Percentiles rank a stretch among this genome's conserved stretches.
These are phyloP conservation scores for Hysterangium stoloniferum DNA, from an alignment of 768 basidiomycete species.

Conservation along the genomic window DNA sequence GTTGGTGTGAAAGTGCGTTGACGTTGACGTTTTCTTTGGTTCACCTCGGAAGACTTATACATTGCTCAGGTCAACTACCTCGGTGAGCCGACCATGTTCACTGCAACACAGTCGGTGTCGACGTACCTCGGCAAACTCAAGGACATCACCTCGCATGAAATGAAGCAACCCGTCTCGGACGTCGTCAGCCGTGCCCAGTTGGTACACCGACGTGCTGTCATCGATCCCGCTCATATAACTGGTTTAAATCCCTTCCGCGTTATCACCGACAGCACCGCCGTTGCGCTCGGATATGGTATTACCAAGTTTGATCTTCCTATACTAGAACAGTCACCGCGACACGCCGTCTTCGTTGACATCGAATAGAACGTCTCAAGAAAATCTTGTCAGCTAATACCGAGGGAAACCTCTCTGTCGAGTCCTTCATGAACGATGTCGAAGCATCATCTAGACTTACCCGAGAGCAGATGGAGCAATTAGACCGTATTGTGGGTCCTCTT, in stretches of 20 bases:
- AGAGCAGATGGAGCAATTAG: slow-evolving; percentile 75
- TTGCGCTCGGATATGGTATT: slow-evolving; percentile 96
- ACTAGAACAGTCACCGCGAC: slow-evolving; percentile 66
- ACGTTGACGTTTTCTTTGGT: neutral
- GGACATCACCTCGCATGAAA: slow-evolving; percentile 78
- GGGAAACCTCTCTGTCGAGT: slow-evolving; percentile 87
- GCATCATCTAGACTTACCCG: slow-evolving; percentile 79
- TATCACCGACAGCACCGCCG: slow-evolving; percentile 95
- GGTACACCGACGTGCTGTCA: slow-evolving; percentile 78
- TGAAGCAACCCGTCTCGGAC: slow-evolving; percentile 81
- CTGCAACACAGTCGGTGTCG: slow-evolving; percentile 85
- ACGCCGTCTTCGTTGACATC: slow-evolving; percentile 92
- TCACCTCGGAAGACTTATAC: neutral
- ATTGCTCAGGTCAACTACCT: slow-evolving; percentile 78
- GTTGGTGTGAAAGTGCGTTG: slow-evolving; percentile 77
- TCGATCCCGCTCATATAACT: slow-evolving; percentile 86
- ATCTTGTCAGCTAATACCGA: slow-evolving; percentile 90
- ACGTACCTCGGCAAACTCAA: slow-evolving; percentile 88
- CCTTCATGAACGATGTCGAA: slow-evolving; percentile 93
- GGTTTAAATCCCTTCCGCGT: slow-evolving; percentile 87
- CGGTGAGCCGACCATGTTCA: slow-evolving; percentile 72
- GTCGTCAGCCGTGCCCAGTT: slow-evolving; percentile 94
- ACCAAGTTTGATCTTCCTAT: slow-evolving; percentile 93
- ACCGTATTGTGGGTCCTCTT: slow-evolving; percentile 69
- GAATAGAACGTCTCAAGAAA: slow-evolving; percentile 98